Evolutionary conservation across 2,329 filamentous ascomycete genomes (phyloP).

Genomic region (Diatrype stigma): DNA sequence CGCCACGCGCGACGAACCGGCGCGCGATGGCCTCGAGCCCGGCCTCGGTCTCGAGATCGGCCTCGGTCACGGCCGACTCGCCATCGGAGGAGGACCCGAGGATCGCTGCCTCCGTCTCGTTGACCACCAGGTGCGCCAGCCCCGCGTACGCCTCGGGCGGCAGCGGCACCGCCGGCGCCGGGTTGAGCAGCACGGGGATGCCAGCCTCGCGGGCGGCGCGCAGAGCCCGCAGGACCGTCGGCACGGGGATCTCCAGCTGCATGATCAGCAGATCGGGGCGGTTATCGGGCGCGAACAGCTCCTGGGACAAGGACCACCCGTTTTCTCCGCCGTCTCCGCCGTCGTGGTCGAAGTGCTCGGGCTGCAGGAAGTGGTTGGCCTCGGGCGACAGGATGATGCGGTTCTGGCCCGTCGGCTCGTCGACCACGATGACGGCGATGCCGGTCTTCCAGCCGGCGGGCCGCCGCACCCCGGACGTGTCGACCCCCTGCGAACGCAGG

Average conservation of each 20-base stretch:
- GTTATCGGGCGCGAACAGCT: constrained; percentile 22
- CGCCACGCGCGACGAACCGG: constrained; percentile 65
- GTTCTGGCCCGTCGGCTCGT: constrained; percentile 69
- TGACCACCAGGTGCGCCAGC: constrained; percentile 78
- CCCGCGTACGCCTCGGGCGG: constrained; percentile 62
- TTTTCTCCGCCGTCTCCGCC: no score
- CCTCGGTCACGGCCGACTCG: constrained; percentile 32
- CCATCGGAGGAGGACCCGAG: constrained; percentile 49
- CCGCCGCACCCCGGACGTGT: constrained; percentile 47
- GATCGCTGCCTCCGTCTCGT: constrained; percentile 82
- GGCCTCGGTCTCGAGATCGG: constrained; percentile 41
- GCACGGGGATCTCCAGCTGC: constrained; percentile 72
- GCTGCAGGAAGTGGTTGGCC: constrained; percentile 55
- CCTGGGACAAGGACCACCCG: constrained; percentile 1
- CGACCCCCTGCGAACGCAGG: constrained; percentile 59
- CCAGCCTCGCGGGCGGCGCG: constrained; percentile 40
- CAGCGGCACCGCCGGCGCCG: constrained; percentile 69
- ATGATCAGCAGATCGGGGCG: constrained; percentile 63
- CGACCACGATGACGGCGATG: constrained; percentile 71
- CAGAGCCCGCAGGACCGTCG: constrained; percentile 61
- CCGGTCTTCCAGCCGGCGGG: constrained; percentile 54
- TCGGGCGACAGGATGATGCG: constrained; percentile 70
- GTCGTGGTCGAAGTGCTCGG: constrained; percentile 32
- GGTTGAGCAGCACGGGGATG: constrained; percentile 74
- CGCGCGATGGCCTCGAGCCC: constrained; percentile 45